Evolutionary conservation across 2,329 filamentous ascomycete genomes (phyloP), one percentile per base, ranked within the genome.

Genomic region (Neocatenulostroma microsporum): DNA sequence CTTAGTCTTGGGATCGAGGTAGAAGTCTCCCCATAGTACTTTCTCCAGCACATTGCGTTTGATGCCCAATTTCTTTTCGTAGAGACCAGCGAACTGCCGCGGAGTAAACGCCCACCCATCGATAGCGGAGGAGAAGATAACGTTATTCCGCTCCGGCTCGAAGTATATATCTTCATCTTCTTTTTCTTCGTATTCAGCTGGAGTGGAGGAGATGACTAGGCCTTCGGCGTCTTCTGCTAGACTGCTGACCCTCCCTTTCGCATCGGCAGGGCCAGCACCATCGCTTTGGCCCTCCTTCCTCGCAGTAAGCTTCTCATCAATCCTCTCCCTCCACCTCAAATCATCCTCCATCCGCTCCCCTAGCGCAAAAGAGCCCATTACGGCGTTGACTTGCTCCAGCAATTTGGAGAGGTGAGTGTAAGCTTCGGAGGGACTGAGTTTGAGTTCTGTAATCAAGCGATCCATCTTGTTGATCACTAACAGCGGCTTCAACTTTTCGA

Each of bases 381-480:
- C 86, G 74, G 98, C 91, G 78, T 98, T 98, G 68, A 98, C 91
- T 62, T 89, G 96, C 82, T 98, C 91, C 62, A 98, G 88, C 67
- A 91, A 94, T 82, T 89, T 84, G 50, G 86, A 88, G 83, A 98
- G 98, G 67, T 89, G 94, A 78, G 96, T 89, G 82, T 93, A 93
- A 23, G 91, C 91, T 60, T 98, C 91, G 12, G 66, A 70, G 0
- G 91, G 87, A 6, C 79, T 94, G 82, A 98, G 88, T 58, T 93
- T 89, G 36, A 95, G 72, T 66, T 98, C 91, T 3, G 86, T 94
- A 39, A 98, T 75, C 38, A 98, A 73, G 39, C 91, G 89, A 67
- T 98, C 91, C 70, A 98, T 91, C 84, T 98, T 98, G 87, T 98
- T 98, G 80, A 98, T 95, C 72, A 95, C 84, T 66, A 95, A 80